Evolutionary conservation across 257 asterid genomes (phyloP), one percentile per base, ranked within the genome.

Genomic region (Ballota nigra): DNA sequence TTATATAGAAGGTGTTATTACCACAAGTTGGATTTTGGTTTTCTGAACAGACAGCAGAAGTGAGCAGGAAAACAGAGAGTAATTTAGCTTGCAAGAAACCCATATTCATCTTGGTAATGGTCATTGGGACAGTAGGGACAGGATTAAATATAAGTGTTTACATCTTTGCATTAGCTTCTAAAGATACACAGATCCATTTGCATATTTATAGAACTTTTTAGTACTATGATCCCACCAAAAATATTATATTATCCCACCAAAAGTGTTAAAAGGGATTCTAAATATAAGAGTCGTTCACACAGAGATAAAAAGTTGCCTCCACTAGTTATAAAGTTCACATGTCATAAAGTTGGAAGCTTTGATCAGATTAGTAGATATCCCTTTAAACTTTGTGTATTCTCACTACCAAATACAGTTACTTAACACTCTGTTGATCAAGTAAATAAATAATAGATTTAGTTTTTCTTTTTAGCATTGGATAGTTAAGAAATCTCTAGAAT

Each of bases 11-110:
- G 18, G 19, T 60, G 75, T 75, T 68, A 23, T 75, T 34, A 41
- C 79, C 69, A 68, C 79, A 68, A 23, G 71, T 61, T 71, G 61
- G 71, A 65, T 12, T 36, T 68, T 68, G 75, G 66, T 16, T 23
- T 56, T 61, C 23, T 33, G 23, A 16, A 51, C 36, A 34, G 33
- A 75, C n/a, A 34, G 47, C 55, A 34, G 49, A 68, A 61, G 38
- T 9, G 58, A 61, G 65, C 33, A 68, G 71, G 41, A 68, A 61
- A n/a, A 68, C 5, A 31, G 24, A 23, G 29, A 58, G 11, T 18
- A 52, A 19, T 10, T 40, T 45, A 60, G 33, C 45, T 47, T 67
- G 56, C 47, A 61, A 43, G 41, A 49, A 49, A 41, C 66, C 71
- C 79, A 75, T 75, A 13, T 36, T 64, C 59, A 15, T 68, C 71